These are phyloP conservation scores for Aegilops bicornis DNA, from an alignment of 176 grass and related monocot species.

Conservation along the genomic window DNA sequence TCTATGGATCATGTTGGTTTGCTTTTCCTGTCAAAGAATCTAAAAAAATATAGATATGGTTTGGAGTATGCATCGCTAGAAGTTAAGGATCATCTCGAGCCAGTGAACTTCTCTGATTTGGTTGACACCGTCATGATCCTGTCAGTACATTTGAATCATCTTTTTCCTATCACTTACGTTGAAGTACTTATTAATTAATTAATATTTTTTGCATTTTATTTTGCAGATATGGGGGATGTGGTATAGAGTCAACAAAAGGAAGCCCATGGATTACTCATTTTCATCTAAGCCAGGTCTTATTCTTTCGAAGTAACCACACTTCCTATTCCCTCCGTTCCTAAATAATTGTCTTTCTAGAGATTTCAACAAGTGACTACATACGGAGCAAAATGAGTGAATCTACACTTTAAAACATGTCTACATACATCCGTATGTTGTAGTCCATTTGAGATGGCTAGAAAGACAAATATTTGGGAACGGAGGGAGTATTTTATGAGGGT, in stretches of 20 bases:
- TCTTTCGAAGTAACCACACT: constrained; percentile 17
- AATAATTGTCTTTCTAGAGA: too few relatives aligned
- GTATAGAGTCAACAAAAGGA: constrained; percentile 35
- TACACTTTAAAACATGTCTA: too few relatives aligned
- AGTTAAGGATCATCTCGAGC: constrained; percentile 84
- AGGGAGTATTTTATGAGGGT: background rate
- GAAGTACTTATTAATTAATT: constrained; percentile 25
- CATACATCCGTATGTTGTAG: too few relatives aligned
- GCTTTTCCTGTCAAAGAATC: constrained; percentile 62
- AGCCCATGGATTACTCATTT: constrained; percentile 84
- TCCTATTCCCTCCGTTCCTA: background rate
- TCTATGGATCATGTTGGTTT: constrained; percentile 47
- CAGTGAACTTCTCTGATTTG: constrained; percentile 76
- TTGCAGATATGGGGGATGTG: constrained; percentile 50
- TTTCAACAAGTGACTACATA: too few relatives aligned
- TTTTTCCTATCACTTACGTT: constrained; percentile 23
- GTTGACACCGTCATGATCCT: constrained; percentile 69
- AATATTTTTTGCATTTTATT: constrained; percentile 28
- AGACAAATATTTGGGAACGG: too few relatives aligned
- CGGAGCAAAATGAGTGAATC: too few relatives aligned
- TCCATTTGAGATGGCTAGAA: too few relatives aligned
- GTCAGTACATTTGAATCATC: constrained; percentile 50
- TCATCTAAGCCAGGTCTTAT: constrained; percentile 72
- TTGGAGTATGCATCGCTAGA: constrained; percentile 79
- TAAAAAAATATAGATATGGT: constrained; percentile 81